Evolutionary conservation across 129 eudicot species (phyloP), one percentile per base, ranked within the genome.

Genomic region (Ambrosia artemisiifolia): DNA sequence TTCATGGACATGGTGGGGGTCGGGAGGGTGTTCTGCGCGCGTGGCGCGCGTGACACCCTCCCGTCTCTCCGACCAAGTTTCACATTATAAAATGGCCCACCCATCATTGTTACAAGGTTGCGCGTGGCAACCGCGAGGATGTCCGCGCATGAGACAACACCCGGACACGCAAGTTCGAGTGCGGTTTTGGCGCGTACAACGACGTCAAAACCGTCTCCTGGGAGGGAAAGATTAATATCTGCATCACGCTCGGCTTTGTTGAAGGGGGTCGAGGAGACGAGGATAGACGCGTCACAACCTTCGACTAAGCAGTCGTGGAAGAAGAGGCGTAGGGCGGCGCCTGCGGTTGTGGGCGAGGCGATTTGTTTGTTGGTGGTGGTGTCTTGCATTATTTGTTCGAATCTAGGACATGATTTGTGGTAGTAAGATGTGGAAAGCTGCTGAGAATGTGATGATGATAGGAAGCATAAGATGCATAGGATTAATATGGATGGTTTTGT

Each of bases 261-360:
- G 85, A 83, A 85, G 13, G 88, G 85, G 12, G 91, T 90, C 71
- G 96, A 85, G 75, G 96, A 62, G 84, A 90, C 69, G 65, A 90
- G 94, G 67, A 83, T 63, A 82, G 94, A 90, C 71, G 88, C 91
- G 75, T 87, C 94, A 78, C 91, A 85, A 79, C 94, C 96, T 0
- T 75, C 73, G 69, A 83, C 82, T 79, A 90, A 77, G 74, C 94
- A 90, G 83, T 91, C 97, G 79, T 91, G 97, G 95, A 91, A 88
- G 82, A 91, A 91, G 78, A 91, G 91, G 67, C 95, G 97, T 74
- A 90, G 89, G 12, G 89, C 40, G 20, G 90, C 38, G 71, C 83
- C 90, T 81, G 90, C 96, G 75, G 90, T 86, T 63, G 93, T 86
- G 65, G 93, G 96, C 24, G 91, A 83, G 57, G 81, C 71, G 94